Evolutionary conservation across 768 basidiomycete species (phyloP).

Genomic region (Suillus subaureus): DNA sequence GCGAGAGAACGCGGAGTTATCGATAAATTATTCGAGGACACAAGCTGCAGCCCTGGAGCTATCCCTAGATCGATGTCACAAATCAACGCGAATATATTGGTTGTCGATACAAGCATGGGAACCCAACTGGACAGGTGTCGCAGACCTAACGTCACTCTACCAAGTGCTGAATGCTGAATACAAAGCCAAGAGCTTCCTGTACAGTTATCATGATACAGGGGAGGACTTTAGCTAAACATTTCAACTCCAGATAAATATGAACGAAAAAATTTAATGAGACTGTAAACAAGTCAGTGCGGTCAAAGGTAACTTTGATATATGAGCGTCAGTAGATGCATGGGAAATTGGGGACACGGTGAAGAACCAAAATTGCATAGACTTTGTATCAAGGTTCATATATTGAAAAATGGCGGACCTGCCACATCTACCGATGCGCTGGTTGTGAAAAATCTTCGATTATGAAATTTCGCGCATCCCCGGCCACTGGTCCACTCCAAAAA

Average conservation of each 20-base stretch:
- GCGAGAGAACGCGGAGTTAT: not conserved
- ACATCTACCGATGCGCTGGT: conserved; percentile 27
- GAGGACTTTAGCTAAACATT: not conserved
- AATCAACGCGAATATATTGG: not conserved
- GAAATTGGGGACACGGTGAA: not conserved
- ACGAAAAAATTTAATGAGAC: not conserved
- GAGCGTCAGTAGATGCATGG: not conserved
- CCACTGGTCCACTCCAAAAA: conserved; percentile 23
- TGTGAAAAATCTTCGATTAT: conserved; percentile 35
- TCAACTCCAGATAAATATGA: not conserved
- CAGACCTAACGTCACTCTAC: not conserved
- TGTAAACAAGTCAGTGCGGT: conserved; percentile 6
- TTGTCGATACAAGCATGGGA: not conserved
- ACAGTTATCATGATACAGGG: not conserved
- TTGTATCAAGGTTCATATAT: not conserved
- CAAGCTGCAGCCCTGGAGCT: not conserved
- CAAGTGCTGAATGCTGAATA: not conserved
- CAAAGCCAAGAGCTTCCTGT: not conserved
- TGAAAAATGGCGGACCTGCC: not conserved
- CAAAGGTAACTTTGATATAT: not conserved
- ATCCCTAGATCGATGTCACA: not conserved
- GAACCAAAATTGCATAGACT: not conserved
- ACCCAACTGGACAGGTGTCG: not conserved
- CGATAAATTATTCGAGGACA: not conserved
- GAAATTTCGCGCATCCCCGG: conserved; percentile 26